Percentiles rank a stretch among this genome's conserved stretches.
Evolutionary conservation across 1,284 basidiomycete species (phyloP).

Genomic region (Coriolopsis trogii): DNA sequence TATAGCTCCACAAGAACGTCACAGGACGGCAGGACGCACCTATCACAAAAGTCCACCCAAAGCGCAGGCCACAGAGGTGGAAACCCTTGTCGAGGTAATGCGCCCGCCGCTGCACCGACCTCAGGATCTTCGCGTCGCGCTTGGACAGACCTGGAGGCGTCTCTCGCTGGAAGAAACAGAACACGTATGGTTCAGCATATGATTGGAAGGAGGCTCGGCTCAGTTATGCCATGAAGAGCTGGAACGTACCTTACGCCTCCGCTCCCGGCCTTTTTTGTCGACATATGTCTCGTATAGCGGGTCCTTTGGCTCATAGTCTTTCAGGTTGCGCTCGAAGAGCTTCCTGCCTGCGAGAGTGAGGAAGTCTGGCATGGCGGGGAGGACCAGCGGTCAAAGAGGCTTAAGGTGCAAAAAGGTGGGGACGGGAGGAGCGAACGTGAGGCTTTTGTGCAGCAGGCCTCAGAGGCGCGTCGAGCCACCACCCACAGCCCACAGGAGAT

Average conservation of each 20-base stretch:
- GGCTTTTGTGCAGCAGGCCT: not conserved
- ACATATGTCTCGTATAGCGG: constrained; percentile 81
- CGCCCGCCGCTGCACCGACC: constrained; percentile 77
- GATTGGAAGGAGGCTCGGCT: too few relatives aligned
- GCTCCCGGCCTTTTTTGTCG: constrained; percentile 66
- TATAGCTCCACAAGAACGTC: not conserved
- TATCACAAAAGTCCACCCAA: constrained; percentile 87
- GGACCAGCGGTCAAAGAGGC: too few relatives aligned
- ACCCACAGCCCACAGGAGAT: not conserved
- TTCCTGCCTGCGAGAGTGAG: constrained; percentile 51
- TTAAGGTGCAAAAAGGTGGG: not conserved
- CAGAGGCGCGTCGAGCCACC: not conserved
- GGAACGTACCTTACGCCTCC: constrained; percentile 67
- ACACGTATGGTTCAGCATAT: not conserved
- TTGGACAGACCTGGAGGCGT: constrained; percentile 79
- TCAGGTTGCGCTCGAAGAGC: constrained; percentile 65
- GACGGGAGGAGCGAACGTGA: not conserved
- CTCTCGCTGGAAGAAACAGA: constrained; percentile 51
- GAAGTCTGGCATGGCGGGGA: constrained; percentile 38
- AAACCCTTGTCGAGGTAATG: constrained; percentile 94
- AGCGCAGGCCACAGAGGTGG: constrained; percentile 78
- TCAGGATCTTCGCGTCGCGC: constrained; percentile 78
- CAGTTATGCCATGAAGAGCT: not conserved
- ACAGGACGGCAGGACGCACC: constrained; percentile 37
- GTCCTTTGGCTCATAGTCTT: constrained; percentile 72